Evolutionary conservation across 768 basidiomycete genomes (phyloP).

Genomic region (Aureoboletus auriporus): DNA sequence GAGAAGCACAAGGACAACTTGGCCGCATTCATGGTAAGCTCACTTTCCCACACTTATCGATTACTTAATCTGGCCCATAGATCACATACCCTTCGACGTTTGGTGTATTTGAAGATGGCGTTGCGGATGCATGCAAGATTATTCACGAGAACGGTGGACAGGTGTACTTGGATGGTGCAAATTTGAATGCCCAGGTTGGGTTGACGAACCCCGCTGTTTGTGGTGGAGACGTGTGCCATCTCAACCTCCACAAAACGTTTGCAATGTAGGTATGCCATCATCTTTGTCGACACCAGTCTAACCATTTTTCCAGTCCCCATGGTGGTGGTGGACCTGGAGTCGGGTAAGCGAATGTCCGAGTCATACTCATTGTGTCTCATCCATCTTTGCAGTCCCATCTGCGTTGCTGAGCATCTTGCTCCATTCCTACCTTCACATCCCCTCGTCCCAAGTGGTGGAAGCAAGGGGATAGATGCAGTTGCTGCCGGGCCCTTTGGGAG

Average conservation of each 20-base stretch:
- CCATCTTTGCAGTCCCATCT: conserved; percentile 64
- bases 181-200: conserved; percentile 92
- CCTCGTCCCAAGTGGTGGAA: conserved; percentile 57
- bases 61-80: conserved; percentile 34
- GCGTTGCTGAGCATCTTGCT: conserved; percentile 87
- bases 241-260: conserved; percentile 98
- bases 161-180: conserved; percentile 95
- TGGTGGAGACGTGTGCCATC: conserved; percentile 96
- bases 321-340: conserved; percentile 97
- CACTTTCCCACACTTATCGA: conserved; percentile 4
- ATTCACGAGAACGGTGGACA: conserved; percentile 95
- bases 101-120: conserved; percentile 94
- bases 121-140: conserved; percentile 85
- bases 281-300: neutral
- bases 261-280: conserved; percentile 61
- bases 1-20: conserved; percentile 87
- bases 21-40: conserved; percentile 88
- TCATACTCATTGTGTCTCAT: neutral
- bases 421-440: conserved; percentile 95
- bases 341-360: conserved; percentile 48
- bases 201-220: conserved; percentile 91
- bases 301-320: conserved; percentile 61
- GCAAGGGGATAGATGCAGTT: conserved; percentile 80
- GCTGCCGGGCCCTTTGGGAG: conserved; percentile 93
- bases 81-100: conserved; percentile 98